phyloP scores from a whole-genome alignment of 257 asterid genomes.

The Przewalskia tangutica region DNA sequence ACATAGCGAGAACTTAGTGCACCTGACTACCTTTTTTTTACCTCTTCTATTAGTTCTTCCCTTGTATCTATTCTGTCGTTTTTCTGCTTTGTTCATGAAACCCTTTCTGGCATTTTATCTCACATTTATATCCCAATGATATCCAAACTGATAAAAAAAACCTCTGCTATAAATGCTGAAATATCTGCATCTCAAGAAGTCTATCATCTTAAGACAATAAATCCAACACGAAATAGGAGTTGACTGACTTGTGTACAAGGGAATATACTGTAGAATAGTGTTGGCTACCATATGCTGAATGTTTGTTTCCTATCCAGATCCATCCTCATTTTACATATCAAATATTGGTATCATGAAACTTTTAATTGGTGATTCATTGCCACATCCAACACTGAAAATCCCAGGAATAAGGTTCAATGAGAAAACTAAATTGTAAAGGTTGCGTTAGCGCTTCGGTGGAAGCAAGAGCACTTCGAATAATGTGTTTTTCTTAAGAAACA shows the following conservation, averaged over 20 bases:
- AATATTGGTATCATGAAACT: not conserved
- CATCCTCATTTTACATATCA: not conserved
- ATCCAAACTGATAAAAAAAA: not conserved
- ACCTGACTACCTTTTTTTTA: too few relatives aligned
- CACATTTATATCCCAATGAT: too few relatives aligned
- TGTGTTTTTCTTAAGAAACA: too few relatives aligned
- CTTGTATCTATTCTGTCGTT: not conserved
- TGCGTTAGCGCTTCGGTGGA: too few relatives aligned
- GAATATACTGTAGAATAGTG: not conserved
- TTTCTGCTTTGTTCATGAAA: not conserved
- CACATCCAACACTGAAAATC: too few relatives aligned
- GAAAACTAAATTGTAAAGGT: too few relatives aligned
- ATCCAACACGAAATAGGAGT: not conserved
- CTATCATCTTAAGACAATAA: not conserved
- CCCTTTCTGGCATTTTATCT: not conserved
- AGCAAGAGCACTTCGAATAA: too few relatives aligned
- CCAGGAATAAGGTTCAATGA: too few relatives aligned
- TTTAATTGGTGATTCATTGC: not conserved
- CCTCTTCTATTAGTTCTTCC: not conserved
- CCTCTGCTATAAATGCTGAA: not conserved
- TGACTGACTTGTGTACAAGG: not conserved
- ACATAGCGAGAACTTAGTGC: too few relatives aligned
- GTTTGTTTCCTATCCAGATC: not conserved
- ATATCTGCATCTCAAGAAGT: not conserved
- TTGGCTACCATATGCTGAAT: not conserved